Percentiles rank a stretch among this genome's conserved stretches.
phyloP scores from a whole-genome alignment of 305 asterid species.

The Solanum aculeatissimum region DNA sequence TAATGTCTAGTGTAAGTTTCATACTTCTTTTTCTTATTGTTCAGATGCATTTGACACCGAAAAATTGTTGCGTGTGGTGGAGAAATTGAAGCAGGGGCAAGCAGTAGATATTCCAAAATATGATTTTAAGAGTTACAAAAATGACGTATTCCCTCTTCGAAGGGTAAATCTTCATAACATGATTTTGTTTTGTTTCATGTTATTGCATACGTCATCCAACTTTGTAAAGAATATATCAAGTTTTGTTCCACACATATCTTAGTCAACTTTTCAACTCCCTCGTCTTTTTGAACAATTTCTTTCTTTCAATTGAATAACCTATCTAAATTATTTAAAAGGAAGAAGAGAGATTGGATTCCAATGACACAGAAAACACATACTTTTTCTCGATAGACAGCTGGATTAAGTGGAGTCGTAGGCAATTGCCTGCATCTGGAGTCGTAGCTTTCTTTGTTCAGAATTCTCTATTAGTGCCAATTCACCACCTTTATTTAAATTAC shows the following conservation, averaged over 20 bases:
- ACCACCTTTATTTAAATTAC: background rate
- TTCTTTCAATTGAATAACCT: background rate
- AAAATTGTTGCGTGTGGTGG: constrained; percentile 59
- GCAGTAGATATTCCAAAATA: constrained; percentile 93
- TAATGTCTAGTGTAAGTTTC: constrained; percentile 7
- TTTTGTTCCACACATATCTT: background rate
- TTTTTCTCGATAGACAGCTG: background rate
- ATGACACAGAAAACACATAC: background rate
- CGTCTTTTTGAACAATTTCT: background rate
- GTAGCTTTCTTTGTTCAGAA: background rate
- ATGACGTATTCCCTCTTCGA: constrained; percentile 57
- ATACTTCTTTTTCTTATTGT: constrained; percentile 8
- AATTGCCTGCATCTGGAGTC: background rate
- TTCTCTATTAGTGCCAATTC: background rate
- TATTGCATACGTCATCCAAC: background rate
- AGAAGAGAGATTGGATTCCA: background rate
- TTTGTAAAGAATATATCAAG: background rate
- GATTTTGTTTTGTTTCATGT: background rate
- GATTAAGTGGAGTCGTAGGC: background rate
- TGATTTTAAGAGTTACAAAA: constrained; percentile 86
- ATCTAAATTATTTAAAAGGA: background rate
- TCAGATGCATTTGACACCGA: constrained; percentile 90
- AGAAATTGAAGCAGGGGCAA: constrained; percentile 60
- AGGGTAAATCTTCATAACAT: constrained; percentile 41
- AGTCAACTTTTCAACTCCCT: background rate